phyloP scores from a whole-genome alignment of 2,329 filamentous ascomycete genomes.

The Teratosphaeria nubilosa region DNA sequence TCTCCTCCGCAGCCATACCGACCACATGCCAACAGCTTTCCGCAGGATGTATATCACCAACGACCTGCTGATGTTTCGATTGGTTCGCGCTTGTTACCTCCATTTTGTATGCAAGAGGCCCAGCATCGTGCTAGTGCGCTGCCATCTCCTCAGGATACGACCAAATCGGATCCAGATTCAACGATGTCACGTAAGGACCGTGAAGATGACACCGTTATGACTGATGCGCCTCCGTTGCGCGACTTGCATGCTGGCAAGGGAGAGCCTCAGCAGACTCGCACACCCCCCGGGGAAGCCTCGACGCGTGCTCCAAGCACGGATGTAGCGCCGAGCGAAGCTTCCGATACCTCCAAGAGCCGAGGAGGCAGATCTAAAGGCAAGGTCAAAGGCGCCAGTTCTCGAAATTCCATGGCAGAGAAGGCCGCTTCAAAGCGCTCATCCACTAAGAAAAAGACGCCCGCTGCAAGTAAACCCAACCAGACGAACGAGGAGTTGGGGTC shows the following conservation, averaged over 20 bases:
- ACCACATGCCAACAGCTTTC: conserved; percentile 26
- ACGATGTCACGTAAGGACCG: conserved; percentile 4
- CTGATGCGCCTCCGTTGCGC: not conserved
- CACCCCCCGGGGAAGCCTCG: conserved; percentile 24
- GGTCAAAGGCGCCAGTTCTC: conserved; percentile 29
- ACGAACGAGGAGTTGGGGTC: not conserved
- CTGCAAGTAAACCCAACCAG: conserved; percentile 7
- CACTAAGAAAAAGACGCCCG: conserved; percentile 24
- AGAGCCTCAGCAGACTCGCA: conserved; percentile 23
- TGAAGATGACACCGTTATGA: not conserved
- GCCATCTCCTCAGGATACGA: conserved; percentile 16
- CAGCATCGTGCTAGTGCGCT: conserved; percentile 7
- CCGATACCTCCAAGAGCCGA: conserved; percentile 14
- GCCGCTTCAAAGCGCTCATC: conserved; percentile 17
- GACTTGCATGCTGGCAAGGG: not conserved
- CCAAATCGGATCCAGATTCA: not conserved
- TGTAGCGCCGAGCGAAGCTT: conserved; percentile 12
- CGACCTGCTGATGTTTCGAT: conserved; percentile 11
- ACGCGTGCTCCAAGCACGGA: conserved; percentile 17
- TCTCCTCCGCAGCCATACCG: conserved; percentile 9
- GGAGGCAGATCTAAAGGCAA: conserved; percentile 39
- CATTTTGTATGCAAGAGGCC: conserved; percentile 16
- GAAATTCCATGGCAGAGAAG: conserved; percentile 28
- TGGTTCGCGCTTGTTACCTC: conserved; percentile 16
- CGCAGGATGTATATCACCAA: conserved; percentile 13